Percentiles rank a stretch among this genome's conserved stretches.
Conservation (phyloP, 768 basidiomycete genomes). For the Boletus speciosus region DNA sequence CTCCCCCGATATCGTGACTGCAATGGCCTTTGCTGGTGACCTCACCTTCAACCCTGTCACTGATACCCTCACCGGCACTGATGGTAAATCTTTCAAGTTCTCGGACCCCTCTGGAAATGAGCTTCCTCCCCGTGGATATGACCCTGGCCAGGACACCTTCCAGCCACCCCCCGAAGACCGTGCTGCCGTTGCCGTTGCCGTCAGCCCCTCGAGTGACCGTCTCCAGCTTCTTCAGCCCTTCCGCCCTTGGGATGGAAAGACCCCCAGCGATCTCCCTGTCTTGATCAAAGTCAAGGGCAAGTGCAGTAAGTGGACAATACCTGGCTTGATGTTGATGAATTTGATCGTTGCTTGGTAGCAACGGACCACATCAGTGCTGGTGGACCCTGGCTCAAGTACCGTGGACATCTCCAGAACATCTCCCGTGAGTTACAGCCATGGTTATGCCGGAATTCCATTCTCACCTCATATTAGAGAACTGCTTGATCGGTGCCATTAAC, state of each 20-base stretch:
- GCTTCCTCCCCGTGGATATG: constrained; percentile 93
- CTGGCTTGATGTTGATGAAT: neutral
- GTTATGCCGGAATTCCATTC: neutral
- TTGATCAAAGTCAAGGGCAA: constrained; percentile 99
- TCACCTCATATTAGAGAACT: constrained; percentile 64
- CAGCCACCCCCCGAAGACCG: constrained; percentile 90
- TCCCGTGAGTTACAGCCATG: constrained; percentile 56
- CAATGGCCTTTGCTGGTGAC: constrained; percentile 90
- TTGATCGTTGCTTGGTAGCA: constrained; percentile 36
- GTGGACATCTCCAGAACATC: constrained; percentile 98
- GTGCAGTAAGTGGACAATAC: constrained; percentile 69
- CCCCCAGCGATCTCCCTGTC: constrained; percentile 82
- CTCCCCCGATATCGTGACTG: constrained; percentile 93
- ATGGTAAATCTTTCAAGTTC: constrained; percentile 98
- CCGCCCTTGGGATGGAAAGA: constrained; percentile 90
- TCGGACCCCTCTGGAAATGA: constrained; percentile 86
- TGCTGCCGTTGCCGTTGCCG: constrained; percentile 78
- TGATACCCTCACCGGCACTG: constrained; percentile 80
- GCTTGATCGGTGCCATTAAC: constrained; percentile 97
- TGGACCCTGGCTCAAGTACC: constrained; percentile 99
- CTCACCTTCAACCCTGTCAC: constrained; percentile 97
- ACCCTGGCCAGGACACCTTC: constrained; percentile 96
- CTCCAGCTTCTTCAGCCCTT: constrained; percentile 90
- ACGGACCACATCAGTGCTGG: constrained; percentile 97
- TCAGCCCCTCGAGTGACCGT: constrained; percentile 82